A percentile compares a stretch with the other conserved stretches of the same genome.
These are phyloP conservation scores for Hordeum marinum DNA, from an alignment of 176 grass and related monocot species.

Conservation along the genomic window DNA sequence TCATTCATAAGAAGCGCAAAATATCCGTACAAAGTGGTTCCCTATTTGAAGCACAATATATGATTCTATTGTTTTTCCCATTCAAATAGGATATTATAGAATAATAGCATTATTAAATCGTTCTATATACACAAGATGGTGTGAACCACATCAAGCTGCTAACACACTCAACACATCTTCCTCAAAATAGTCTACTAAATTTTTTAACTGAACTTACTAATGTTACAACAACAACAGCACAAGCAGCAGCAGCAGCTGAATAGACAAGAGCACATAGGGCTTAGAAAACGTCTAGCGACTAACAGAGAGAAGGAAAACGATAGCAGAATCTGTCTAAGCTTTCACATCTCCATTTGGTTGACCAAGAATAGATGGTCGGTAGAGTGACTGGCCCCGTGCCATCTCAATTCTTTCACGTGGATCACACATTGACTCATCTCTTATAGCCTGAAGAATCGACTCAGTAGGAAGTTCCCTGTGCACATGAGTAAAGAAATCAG, in stretches of 20 bases:
- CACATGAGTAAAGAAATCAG: constrained; percentile 23
- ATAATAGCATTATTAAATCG: not conserved
- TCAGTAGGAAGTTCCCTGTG: constrained; percentile 64
- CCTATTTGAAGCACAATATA: not conserved
- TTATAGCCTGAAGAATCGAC: constrained; percentile 90
- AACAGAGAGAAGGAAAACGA: not conserved
- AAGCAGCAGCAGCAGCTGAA: not conserved
- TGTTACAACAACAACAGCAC: constrained; percentile 38
- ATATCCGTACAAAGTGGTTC: not conserved
- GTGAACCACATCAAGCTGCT: constrained; percentile 20
- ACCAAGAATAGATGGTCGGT: constrained; percentile 81
- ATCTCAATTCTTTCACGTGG: constrained; percentile 95
- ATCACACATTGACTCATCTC: constrained; percentile 97
- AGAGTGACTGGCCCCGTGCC: constrained; percentile 71
- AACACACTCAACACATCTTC: constrained; percentile 2
- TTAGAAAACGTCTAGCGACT: constrained; percentile 1
- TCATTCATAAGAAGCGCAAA: not conserved
- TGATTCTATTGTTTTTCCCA: too few relatives aligned
- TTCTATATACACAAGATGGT: constrained; percentile 14
- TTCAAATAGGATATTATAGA: not conserved
- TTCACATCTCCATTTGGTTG: constrained; percentile 34
- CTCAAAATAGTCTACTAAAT: not conserved
- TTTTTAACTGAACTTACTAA: constrained; percentile 3
- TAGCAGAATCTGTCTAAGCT: constrained; percentile 11
- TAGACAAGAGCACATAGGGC: constrained; percentile 12